Base-by-base conservation (phyloP, 2,329 filamentous ascomycete genomes). In the Stemphylium beticola region DNA sequence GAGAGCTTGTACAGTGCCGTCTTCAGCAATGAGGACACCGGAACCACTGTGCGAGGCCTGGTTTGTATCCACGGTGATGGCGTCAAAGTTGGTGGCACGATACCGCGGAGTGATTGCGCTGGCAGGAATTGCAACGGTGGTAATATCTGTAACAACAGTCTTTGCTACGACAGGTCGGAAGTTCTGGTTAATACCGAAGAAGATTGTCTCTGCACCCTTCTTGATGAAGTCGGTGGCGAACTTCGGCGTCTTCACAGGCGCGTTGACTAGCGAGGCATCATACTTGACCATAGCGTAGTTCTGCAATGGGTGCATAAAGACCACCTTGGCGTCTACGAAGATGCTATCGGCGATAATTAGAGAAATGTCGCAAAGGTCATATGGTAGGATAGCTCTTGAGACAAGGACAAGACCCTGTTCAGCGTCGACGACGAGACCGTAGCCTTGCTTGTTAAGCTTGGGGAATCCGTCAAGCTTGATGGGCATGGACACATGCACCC, bases 381-480 rank as follows among this genome's bases (percentile, higher is more conserved):
- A 97, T 2, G 95, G 95, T 17, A 99, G 90, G 60, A 97, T 92
- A 1, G 96, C 93, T 71, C 95, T 82, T 1, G 95, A 98, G 49
- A 98, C 93, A 55, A 98, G 85, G 6, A 99, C 95, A 15, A 99
- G 83, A 15, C 95, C 95, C 78, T 97, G 93, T 57, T 96, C 92
- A 0, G 96, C 95, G 76, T 99, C 95, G 58, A 99, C 91, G n/a
- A 99, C 93, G 33, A 99, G 80, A 34, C 95, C 95, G 82, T 96
- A 97, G 0, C 95, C 95, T 79, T 92, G 95, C 77, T 96, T 95
- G 43, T 92, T 85, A 63, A 95, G 92, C 74, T 95, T 91, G 5
- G 95, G 96, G 74, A 96, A 99, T n/a, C 95, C 95, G 73, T 99
- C 95, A 9, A 99, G 84, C 81, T 98, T 98, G 58, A 99, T 81